Evolutionary conservation across 2,329 filamentous ascomycete species (phyloP).

Genomic region (Sclerotiophoma versabilis): DNA sequence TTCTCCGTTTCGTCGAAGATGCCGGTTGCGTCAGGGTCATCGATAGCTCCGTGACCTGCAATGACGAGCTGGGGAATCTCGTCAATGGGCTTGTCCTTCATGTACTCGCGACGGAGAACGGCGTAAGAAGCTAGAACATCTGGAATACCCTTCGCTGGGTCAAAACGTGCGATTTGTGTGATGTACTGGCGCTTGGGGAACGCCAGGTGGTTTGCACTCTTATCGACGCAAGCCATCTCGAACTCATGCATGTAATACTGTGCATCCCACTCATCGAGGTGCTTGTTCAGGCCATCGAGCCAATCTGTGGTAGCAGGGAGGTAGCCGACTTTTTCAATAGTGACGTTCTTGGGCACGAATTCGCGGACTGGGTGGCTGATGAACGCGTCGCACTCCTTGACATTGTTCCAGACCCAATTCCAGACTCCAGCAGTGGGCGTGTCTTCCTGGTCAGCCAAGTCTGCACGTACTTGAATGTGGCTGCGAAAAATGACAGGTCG

Average conservation of each 20-base stretch:
- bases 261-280: slow-evolving; percentile 71
- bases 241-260: slow-evolving; percentile 80
- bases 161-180: slow-evolving; percentile 81
- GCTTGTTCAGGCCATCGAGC: slow-evolving; percentile 83
- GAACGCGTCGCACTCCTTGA: slow-evolving; percentile 76
- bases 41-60: slow-evolving; percentile 79
- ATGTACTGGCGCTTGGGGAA: slow-evolving; percentile 74
- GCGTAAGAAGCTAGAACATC: slow-evolving; percentile 79
- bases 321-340: slow-evolving; percentile 71
- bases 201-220: slow-evolving; percentile 65
- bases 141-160: slow-evolving; percentile 82
- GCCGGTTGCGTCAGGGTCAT: slow-evolving; percentile 77
- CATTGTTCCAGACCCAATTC: slow-evolving; percentile 76
- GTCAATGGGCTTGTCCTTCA: slow-evolving; percentile 57
- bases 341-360: slow-evolving; percentile 76
- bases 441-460: slow-evolving; percentile 68
- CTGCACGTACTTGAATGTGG: slow-evolving; percentile 82
- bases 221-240: slow-evolving; percentile 65
- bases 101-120: slow-evolving; percentile 69
- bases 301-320: slow-evolving; percentile 84
- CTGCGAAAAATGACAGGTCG: slow-evolving; percentile 81
- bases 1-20: slow-evolving; percentile 76
- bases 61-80: slow-evolving; percentile 75
- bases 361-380: slow-evolving; percentile 80
- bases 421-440: slow-evolving; percentile 77